Conservation (phyloP, 148 eudicot species). For the Cornus kousa region DNA sequence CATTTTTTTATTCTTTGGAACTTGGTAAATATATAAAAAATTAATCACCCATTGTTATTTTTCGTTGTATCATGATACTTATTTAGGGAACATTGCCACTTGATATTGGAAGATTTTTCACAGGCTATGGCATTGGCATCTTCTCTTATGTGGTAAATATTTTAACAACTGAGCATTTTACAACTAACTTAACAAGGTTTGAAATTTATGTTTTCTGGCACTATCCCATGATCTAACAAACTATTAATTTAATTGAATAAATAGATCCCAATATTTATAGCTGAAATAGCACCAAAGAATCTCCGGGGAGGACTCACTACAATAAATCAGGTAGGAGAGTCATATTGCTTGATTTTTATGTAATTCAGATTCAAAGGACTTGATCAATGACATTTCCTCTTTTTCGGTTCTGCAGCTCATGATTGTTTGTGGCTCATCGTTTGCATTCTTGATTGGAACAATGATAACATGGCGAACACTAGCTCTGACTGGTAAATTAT, state of each 20-base stretch:
- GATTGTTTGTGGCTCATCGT: conserved; percentile 72
- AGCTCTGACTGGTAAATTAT: conserved; percentile 56
- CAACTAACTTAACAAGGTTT: too few species aligned
- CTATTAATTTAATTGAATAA: background rate
- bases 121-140: conserved; percentile 81
- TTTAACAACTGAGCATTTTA: background rate
- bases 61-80: background rate
- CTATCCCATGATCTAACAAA: background rate
- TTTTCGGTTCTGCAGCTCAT: conserved; percentile 55
- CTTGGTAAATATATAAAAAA: background rate
- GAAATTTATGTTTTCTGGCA: too few species aligned
- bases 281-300: conserved; percentile 81
- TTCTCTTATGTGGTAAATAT: conserved; percentile 69
- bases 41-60: background rate
- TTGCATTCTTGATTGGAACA: conserved; percentile 55
- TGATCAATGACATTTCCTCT: background rate
- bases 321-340: conserved; percentile 61
- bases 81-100: conserved; percentile 58
- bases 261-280: conserved; percentile 75
- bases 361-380: background rate
- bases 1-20: background rate
- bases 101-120: conserved; percentile 68
- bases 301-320: conserved; percentile 83
- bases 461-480: conserved; percentile 70
- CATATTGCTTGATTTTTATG: background rate